These are phyloP conservation scores for Emericellopsis cladophorae DNA, from an alignment of 2,329 filamentous ascomycete species.

Conservation along the genomic window DNA sequence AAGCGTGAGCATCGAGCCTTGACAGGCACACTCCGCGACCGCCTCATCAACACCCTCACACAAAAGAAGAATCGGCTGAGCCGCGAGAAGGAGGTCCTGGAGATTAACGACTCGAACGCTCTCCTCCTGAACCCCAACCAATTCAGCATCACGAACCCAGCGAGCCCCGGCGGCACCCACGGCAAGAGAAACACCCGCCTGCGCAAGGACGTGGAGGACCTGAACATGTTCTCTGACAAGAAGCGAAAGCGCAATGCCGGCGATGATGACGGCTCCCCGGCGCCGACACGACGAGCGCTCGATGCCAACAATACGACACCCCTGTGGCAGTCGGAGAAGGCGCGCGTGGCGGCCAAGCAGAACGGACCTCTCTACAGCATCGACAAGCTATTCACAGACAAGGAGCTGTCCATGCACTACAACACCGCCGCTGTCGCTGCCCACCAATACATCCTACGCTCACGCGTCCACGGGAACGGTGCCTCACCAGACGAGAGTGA, in stretches of 20 bases:
- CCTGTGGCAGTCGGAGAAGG: slow-evolving; percentile 49
- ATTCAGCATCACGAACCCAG: slow-evolving; percentile 52
- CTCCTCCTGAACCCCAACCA: slow-evolving; percentile 56
- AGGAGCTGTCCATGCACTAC: slow-evolving; percentile 54
- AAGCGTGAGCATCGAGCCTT: slow-evolving; percentile 48
- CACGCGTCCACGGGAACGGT: slow-evolving; percentile 36
- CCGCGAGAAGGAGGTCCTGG: slow-evolving; percentile 55
- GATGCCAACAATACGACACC: slow-evolving; percentile 47
- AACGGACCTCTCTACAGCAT: slow-evolving; percentile 51
- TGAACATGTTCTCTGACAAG: slow-evolving; percentile 42
- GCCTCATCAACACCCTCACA: slow-evolving; percentile 53
- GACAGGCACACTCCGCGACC: slow-evolving; percentile 48
- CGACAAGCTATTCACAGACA: slow-evolving; percentile 59
- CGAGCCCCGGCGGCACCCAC: slow-evolving; percentile 50
- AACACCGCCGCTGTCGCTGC: slow-evolving; percentile 49
- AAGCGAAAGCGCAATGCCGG: slow-evolving; percentile 49
- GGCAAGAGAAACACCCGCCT: slow-evolving; percentile 50
- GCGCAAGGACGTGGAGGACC: slow-evolving; percentile 47
- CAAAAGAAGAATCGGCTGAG: slow-evolving; percentile 52
- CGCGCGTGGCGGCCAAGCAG: slow-evolving; percentile 38
- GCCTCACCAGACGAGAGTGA: slow-evolving; percentile 41
- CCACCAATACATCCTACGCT: slow-evolving; percentile 47
- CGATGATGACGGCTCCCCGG: slow-evolving; percentile 53
- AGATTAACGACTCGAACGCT: slow-evolving; percentile 54
- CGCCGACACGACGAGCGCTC: slow-evolving; percentile 38